Base-by-base conservation (phyloP, 2,329 filamentous ascomycete genomes). In the Talaromyces sp. region DNA sequence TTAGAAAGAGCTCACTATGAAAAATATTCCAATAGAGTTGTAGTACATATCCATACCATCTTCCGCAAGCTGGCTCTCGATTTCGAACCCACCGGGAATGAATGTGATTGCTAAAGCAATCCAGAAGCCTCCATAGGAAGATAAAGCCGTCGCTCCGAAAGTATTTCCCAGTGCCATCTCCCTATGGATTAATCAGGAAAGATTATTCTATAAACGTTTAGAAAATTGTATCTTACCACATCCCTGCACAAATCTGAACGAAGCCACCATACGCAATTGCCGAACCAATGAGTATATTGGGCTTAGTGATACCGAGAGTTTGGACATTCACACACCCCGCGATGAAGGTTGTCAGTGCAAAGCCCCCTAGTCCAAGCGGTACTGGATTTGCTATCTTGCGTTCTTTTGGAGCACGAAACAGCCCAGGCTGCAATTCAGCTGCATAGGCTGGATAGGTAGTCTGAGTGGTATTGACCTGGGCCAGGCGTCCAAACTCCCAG, bases 91-190 rank as follows among this genome's bases (percentile, higher is more conserved):
- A 61, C 82, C 81, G 0, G 82, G 89, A 0, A 87, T 89, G 61
- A 89, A 78, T 55, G 91, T 82, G 67, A 92, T 86, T 63, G 79
- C 89, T 67, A 89, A 87, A 16, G 80, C 81, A 69, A 92, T 87
- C 89, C 89, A 92, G 82, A 92, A 92, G 57, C 89, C 89, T 64
- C 89, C 89, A 70, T 89, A 92, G 0, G 89, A 92, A 4, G 88
- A 89, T 53, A 92, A 78, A 1, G 89, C 89, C 2, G 89, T 91
- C 34, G 89, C 89, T 78, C 89, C 89, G 66, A 92, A 92, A 4
- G 89, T 91, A 79, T 92, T 92, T 55, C 89, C 89, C 8, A 89
- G 82, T 14, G 89, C 88, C 84, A 92, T 90, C 76, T 92, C 89
- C 88, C 88, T 90, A 63, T 59, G 7, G 7, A 31, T 31, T 7